Base-by-base conservation (phyloP, 495 filamentous ascomycete species). In the Tuber umbilicatum region DNA sequence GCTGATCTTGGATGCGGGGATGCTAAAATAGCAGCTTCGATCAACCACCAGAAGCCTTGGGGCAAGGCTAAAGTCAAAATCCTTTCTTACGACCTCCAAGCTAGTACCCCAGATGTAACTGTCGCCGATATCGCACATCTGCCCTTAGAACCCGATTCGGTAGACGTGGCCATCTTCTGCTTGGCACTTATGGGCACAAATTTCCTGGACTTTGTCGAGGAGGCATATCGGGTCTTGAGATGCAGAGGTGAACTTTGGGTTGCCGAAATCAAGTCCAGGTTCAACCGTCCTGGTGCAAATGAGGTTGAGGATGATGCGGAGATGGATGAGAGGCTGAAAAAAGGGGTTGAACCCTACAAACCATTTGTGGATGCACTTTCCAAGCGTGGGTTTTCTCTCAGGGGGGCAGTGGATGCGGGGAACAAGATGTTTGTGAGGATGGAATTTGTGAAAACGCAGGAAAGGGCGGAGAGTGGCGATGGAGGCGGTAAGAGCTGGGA, bases 351-450 rank as follows among this genome's bases (percentile, higher is more conserved):
- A 3, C 92, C 97, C 83, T 92, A 97, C 38, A 86, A 88, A n/a
- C 90, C 92, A 0, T 98, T 99, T 77, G 88, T 97, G 23, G 91
- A 94, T 71, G 94, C 94, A 0, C 88, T 97, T 78, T 83, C 86
- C 37, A 87, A 86, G 76, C 86, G 93, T 43, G 95, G 95, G 0
- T 97, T 99, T 81, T 85, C 91, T 23, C 86, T 98, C 27, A 87
- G 88, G 74, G 87, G 86, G 31, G 85, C 86, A 37, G 85, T 95
- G 16, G 94, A 97, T 82, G 86, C 93, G 82, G 88, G 86, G 45
- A 99, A 99, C 85, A 97, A 92, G 85, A 99, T 99, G 95, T 99
- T 99, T 87, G 93, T 98, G 71, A 91, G 89, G 82, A 94, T 99
- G 93, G 87, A 89, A 78, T 98, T 99, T 85, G 86, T 95, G 72